phyloP scores from a whole-genome alignment of 2,329 filamentous ascomycete genomes.

The Colletotrichum navitas region DNA sequence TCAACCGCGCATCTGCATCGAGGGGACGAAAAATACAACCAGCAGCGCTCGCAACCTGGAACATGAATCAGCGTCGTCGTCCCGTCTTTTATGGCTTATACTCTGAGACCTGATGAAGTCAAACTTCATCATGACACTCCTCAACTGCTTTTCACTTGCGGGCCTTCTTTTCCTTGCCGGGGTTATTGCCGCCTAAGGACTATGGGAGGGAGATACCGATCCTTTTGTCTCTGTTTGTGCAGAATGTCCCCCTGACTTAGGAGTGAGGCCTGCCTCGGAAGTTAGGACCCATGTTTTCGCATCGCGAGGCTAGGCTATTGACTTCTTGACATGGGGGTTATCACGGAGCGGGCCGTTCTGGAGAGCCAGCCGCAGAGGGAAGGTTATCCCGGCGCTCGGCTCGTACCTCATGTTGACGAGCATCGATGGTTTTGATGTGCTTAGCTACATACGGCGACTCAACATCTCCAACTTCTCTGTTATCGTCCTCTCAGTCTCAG shows the following conservation, averaged over 20 bases:
- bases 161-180: not conserved
- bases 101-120: not conserved
- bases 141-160: too few relatives aligned
- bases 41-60: not conserved
- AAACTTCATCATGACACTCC: not conserved
- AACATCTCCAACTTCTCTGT: slow-evolving; percentile 43
- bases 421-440: slow-evolving; percentile 45
- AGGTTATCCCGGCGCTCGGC: slow-evolving; percentile 43
- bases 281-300: not conserved
- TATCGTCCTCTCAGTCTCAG: slow-evolving; percentile 47
- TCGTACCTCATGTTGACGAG: slow-evolving; percentile 45
- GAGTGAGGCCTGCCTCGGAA: slow-evolving; percentile 24
- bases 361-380: slow-evolving; percentile 42
- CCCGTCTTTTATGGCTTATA: not conserved
- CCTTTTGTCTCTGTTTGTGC: slow-evolving; percentile 34
- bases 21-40: not conserved
- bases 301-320: not conserved
- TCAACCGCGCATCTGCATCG: not conserved
- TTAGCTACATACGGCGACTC: slow-evolving; percentile 44
- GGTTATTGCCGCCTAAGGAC: slow-evolving; percentile 7
- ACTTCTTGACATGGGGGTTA: slow-evolving; percentile 42
- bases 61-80: not conserved
- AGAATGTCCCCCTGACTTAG: slow-evolving; percentile 27
- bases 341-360: slow-evolving; percentile 45
- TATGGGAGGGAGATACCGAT: slow-evolving; percentile 8